phyloP scores from a whole-genome alignment of 371 early-diverging fungal species.

The Lichtheimia ramosa region DNA sequence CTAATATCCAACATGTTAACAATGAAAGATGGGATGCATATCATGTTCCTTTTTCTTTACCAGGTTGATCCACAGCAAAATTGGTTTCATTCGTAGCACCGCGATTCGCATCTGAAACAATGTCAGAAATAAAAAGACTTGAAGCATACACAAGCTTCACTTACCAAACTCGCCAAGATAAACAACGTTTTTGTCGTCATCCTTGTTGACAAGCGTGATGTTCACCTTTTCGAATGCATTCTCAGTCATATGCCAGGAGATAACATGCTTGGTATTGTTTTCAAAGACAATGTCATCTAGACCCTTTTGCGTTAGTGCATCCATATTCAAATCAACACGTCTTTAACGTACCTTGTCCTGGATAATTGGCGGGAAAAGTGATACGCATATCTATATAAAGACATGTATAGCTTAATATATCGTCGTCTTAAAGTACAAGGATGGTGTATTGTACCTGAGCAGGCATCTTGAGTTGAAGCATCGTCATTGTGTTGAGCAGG shows the following conservation, averaged over 20 bases:
- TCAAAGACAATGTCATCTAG: conserved; percentile 21
- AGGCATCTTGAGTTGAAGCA: conserved; percentile 7
- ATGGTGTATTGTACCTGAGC: conserved; percentile 7
- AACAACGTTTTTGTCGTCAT: conserved; percentile 7
- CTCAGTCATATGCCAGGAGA: conserved; percentile 31
- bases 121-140: background rate
- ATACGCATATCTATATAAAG: conserved; percentile 25
- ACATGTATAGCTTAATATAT: background rate
- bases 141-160: background rate
- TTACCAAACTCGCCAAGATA: conserved; percentile 36
- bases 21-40: background rate
- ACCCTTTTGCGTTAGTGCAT: background rate
- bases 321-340: background rate
- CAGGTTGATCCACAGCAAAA: conserved; percentile 8
- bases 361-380: conserved; percentile 25
- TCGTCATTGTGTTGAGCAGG: conserved; percentile 18
- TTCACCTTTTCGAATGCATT: conserved; percentile 24
- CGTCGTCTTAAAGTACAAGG: background rate
- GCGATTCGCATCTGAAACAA: conserved; percentile 20
- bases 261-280: conserved; percentile 29
- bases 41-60: background rate
- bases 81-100: conserved; percentile 29
- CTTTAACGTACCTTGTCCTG: conserved; percentile 6
- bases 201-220: conserved; percentile 24
- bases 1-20: background rate